A percentile compares a stretch with the other conserved stretches of the same genome.
These are phyloP conservation scores for Myxozyma monticola DNA, from an alignment of 805 yeast genomes.

Conservation along the genomic window DNA sequence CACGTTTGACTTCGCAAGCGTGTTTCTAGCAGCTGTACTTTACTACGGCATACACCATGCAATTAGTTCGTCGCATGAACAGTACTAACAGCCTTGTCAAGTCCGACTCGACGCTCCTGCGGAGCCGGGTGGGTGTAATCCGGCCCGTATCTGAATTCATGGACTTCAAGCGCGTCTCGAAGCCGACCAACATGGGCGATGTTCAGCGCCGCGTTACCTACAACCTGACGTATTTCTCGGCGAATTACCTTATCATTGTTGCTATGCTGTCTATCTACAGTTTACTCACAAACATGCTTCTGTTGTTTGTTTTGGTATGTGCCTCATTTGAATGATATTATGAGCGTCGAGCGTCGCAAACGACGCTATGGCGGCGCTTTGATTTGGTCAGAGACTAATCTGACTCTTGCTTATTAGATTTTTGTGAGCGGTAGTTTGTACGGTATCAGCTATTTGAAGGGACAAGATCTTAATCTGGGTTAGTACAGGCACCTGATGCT, in stretches of 20 bases:
- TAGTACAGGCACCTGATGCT: neutral
- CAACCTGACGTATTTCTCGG: conserved; percentile 82
- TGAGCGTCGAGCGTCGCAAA: too few relatives aligned
- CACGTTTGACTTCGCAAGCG: neutral
- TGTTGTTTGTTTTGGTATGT: conserved; percentile 71
- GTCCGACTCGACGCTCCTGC: conserved; percentile 27
- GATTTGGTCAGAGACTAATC: neutral
- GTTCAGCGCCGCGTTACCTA: conserved; percentile 83
- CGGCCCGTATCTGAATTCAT: conserved; percentile 93
- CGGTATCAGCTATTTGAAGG: conserved; percentile 76
- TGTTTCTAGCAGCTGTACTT: neutral
- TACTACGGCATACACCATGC: neutral
- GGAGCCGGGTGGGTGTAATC: conserved; percentile 37
- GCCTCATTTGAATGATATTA: too few relatives aligned
- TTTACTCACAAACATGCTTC: conserved; percentile 76
- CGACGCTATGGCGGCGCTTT: too few relatives aligned
- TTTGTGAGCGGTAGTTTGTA: conserved; percentile 72
- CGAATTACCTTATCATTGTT: conserved; percentile 79
- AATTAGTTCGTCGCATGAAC: too few relatives aligned
- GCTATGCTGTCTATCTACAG: conserved; percentile 77
- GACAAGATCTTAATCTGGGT: conserved; percentile 72
- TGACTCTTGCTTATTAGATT: conserved; percentile 51
- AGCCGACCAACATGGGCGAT: conserved; percentile 87
- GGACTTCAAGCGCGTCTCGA: conserved; percentile 83
- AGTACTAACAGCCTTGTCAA: neutral